Conservation (phyloP, 73 alveolate species). For the Uronychia setigera region DNA sequence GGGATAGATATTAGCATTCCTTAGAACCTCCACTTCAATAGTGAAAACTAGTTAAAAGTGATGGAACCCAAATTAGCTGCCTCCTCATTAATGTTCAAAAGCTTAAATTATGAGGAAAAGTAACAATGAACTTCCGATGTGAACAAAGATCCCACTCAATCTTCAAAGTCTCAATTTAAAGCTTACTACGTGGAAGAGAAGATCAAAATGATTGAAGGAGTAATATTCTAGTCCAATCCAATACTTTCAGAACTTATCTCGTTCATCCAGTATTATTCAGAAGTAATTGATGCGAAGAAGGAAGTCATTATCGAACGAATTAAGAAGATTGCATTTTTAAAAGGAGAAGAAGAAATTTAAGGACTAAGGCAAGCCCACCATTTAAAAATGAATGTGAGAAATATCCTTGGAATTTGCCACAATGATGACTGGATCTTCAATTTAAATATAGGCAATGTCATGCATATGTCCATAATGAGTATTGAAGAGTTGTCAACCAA, state of each 20-base stretch:
- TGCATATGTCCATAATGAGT: slow-evolving; percentile 49
- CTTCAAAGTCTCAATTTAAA: too few relatives aligned
- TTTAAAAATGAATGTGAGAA: slow-evolving; percentile 41
- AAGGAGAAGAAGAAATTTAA: slow-evolving; percentile 32
- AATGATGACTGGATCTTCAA: slow-evolving; percentile 54
- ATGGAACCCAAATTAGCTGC: background rate
- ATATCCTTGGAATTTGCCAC: slow-evolving; percentile 36
- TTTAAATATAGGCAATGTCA: slow-evolving; percentile 43
- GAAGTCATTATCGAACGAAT: background rate
- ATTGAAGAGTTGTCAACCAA: slow-evolving; percentile 41
- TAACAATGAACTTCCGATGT: background rate
- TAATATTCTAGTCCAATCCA: slow-evolving; percentile 26
- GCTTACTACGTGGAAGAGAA: slow-evolving; percentile 48
- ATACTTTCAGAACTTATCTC: slow-evolving; percentile 15
- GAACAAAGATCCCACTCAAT: too few relatives aligned
- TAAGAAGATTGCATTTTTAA: slow-evolving; percentile 4
- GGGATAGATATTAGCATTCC: background rate
- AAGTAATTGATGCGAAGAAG: slow-evolving; percentile 11
- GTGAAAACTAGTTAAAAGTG: background rate
- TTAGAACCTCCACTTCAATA: background rate
- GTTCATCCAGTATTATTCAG: slow-evolving; percentile 9
- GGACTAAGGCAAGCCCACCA: slow-evolving; percentile 4
- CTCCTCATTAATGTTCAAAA: background rate
- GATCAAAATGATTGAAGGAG: slow-evolving; percentile 26
- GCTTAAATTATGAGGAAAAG: background rate